These are phyloP conservation scores for Trametes gibbosa DNA, from an alignment of 768 basidiomycete species.

Conservation along the genomic window DNA sequence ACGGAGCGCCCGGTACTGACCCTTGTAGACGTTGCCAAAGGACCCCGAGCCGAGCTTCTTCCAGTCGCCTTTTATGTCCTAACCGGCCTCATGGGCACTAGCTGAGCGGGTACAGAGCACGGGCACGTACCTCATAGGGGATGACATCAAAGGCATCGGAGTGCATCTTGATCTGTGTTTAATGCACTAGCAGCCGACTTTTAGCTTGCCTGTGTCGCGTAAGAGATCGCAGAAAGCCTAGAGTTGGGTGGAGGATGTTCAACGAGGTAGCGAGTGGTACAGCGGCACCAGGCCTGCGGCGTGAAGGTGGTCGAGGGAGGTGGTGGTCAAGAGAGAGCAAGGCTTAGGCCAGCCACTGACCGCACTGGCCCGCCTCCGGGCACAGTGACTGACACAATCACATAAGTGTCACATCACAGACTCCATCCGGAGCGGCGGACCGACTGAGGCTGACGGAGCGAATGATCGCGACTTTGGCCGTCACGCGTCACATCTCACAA, in stretches of 20 bases:
- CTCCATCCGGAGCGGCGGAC: background rate
- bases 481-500: too few species aligned
- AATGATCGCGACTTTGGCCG: background rate
- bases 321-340: slow-evolving; percentile 8
- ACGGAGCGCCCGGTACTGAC: slow-evolving; percentile 36
- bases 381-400: slow-evolving; percentile 8
- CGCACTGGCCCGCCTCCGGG: slow-evolving; percentile 3
- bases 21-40: slow-evolving; percentile 91
- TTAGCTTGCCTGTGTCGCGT: background rate
- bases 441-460: background rate
- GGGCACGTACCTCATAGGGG: slow-evolving; percentile 66
- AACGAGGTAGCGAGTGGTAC: background rate
- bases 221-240: background rate
- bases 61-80: slow-evolving; percentile 90
- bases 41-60: slow-evolving; percentile 90
- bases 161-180: slow-evolving; percentile 26
- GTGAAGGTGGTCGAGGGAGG: slow-evolving; percentile 2
- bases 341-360: slow-evolving; percentile 10
- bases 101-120: background rate
- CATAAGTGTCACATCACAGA: background rate
- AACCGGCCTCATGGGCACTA: slow-evolving; percentile 8
- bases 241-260: background rate
- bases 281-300: slow-evolving; percentile 15
- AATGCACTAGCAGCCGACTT: background rate
- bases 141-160: slow-evolving; percentile 86